Evolutionary conservation across 2,329 filamentous ascomycete genomes (phyloP).

Genomic region (Pseudopithomyces maydicus): DNA sequence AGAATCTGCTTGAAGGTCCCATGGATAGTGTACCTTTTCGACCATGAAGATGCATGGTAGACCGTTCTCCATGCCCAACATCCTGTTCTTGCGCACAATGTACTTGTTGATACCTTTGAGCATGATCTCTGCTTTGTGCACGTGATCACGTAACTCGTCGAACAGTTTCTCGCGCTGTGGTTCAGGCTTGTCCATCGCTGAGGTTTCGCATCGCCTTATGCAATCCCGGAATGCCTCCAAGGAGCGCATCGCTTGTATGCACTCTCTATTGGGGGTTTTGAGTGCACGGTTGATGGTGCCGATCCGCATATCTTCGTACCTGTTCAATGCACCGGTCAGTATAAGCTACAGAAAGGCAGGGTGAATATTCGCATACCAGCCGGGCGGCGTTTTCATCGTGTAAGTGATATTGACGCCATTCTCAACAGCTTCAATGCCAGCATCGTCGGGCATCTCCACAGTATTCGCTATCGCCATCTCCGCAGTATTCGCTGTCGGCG

Average conservation of each 20-base stretch:
- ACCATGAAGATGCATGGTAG: conserved; percentile 49
- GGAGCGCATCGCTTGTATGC: background rate
- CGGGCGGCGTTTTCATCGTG: background rate
- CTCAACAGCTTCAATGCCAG: background rate
- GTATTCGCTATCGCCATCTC: too few species aligned
- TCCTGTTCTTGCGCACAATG: conserved; percentile 39
- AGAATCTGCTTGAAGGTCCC: conserved; percentile 55
- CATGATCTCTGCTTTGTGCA: conserved; percentile 48
- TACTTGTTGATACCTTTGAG: conserved; percentile 31
- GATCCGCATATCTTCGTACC: background rate
- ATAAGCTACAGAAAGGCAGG: background rate
- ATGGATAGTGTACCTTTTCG: conserved; percentile 42
- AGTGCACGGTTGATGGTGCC: background rate
- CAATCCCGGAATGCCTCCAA: conserved; percentile 18
- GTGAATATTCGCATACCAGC: background rate
- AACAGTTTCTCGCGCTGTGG: conserved; percentile 20
- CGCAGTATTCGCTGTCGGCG: too few species aligned
- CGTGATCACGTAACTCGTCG: conserved; percentile 38
- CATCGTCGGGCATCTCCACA: too few species aligned
- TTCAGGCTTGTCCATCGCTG: background rate
- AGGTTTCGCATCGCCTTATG: conserved; percentile 23
- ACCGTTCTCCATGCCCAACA: conserved; percentile 43
- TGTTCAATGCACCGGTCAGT: background rate
- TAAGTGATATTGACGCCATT: background rate
- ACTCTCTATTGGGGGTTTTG: background rate